Percentiles rank a stretch among this genome's conserved stretches.
These are phyloP conservation scores for Golubevia sp. DNA, from an alignment of 1,284 basidiomycete genomes.

Conservation along the genomic window DNA sequence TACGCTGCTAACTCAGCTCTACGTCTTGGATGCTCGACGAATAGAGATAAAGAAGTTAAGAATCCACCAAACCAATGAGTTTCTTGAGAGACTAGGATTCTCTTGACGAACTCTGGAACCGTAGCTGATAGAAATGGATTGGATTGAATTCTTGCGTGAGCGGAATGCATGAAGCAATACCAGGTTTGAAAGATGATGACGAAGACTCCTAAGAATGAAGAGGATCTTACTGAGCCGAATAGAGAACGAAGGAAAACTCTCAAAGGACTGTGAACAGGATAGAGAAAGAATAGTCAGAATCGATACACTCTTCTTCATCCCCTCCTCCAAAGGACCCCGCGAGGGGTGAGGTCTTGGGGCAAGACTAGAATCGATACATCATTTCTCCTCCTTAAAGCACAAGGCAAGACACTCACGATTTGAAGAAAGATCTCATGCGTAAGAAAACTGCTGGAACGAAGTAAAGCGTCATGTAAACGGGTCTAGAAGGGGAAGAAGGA, in stretches of 20 bases:
- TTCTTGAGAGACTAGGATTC: background rate
- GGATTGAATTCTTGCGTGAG: slow-evolving; percentile 24
- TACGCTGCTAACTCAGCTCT: slow-evolving; percentile 55
- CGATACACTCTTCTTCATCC: no score
- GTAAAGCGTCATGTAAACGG: slow-evolving; percentile 57
- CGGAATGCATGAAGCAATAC: slow-evolving; percentile 41
- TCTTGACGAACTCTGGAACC: background rate
- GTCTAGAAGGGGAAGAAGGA: slow-evolving; percentile 12
- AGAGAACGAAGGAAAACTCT: slow-evolving; percentile 30
- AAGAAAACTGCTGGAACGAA: slow-evolving; percentile 56
- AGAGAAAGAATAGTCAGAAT: slow-evolving; percentile 1
- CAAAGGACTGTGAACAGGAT: slow-evolving; percentile 16
- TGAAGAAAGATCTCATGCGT: slow-evolving; percentile 47
- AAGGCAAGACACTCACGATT: slow-evolving; percentile 14
- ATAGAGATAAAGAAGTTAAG: slow-evolving; percentile 45
- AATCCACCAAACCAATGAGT: slow-evolving; percentile 45
- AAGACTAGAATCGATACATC: background rate
- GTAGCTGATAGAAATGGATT: background rate
- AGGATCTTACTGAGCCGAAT: slow-evolving; percentile 45
- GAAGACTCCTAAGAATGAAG: slow-evolving; percentile 55
- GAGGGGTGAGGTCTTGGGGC: background rate
- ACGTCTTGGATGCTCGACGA: slow-evolving; percentile 47
- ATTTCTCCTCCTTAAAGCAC: no score
- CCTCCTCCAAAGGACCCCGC: no score
- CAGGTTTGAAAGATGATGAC: slow-evolving; percentile 55